These are phyloP conservation scores for Dalbergia cochinchinensis DNA, from an alignment of 306 rosid genomes.

Conservation along the genomic window DNA sequence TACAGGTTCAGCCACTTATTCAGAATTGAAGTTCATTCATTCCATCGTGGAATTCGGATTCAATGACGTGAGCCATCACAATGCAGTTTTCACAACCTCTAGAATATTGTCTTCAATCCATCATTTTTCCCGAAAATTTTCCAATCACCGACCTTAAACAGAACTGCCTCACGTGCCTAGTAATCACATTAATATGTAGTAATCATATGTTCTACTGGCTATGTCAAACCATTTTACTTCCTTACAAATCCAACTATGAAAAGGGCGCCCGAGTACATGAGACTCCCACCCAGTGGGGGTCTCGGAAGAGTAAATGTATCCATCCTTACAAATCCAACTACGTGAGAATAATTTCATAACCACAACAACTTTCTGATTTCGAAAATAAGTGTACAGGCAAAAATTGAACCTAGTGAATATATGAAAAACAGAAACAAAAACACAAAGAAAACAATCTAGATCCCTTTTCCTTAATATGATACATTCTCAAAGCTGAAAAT, in stretches of 20 bases:
- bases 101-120: background rate
- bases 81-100: background rate
- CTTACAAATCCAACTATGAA: background rate
- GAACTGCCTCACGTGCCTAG: background rate
- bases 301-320: too few relatives aligned
- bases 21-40: background rate
- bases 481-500: conserved; percentile 27
- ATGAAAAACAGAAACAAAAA: background rate
- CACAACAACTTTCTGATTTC: conserved; percentile 3
- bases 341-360: background rate
- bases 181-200: background rate
- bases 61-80: conserved; percentile 13
- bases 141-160: conserved; percentile 6
- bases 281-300: too few relatives aligned
- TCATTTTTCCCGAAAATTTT: background rate
- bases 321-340: background rate
- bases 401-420: too few relatives aligned
- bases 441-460: background rate
- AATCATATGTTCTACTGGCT: background rate
- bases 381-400: background rate
- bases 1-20: background rate
- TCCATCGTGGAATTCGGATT: background rate
- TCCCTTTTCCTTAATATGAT: conserved; percentile 13
- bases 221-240: background rate
- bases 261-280: too few relatives aligned